Evolutionary conservation across 140 eudicot genomes (phyloP).

Genomic region (Erigeron philadelphicus): DNA sequence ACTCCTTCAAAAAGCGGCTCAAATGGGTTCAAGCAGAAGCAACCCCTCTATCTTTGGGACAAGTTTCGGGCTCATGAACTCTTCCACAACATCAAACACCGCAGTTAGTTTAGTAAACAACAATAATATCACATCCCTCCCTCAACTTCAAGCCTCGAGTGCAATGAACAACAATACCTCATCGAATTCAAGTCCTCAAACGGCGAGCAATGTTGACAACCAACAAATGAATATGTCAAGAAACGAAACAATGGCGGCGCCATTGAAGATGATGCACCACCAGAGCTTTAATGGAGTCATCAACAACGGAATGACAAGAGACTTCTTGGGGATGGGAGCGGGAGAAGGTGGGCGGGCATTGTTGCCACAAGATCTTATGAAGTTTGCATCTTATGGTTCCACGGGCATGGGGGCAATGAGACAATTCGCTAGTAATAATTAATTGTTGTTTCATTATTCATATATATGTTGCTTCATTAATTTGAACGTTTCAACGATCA

Average conservation of each 20-base stretch:
- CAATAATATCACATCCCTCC: conserved; percentile 18
- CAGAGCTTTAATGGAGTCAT: conserved; percentile 31
- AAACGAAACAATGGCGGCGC: conserved; percentile 32
- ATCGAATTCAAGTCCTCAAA: conserved; percentile 31
- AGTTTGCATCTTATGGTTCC: conserved; percentile 72
- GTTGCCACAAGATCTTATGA: conserved; percentile 69
- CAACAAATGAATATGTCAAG: conserved; percentile 44
- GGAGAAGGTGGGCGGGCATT: conserved; percentile 69
- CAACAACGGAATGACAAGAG: conserved; percentile 57
- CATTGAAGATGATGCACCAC: conserved; percentile 34
- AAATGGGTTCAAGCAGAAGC: conserved; percentile 81
- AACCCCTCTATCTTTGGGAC: conserved; percentile 52
- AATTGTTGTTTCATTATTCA: not conserved
- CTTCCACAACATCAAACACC: conserved; percentile 37
- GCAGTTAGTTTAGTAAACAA: conserved; percentile 34
- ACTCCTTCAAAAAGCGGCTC: conserved; percentile 90
- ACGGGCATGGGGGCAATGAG: conserved; percentile 55
- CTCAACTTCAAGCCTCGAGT: conserved; percentile 37
- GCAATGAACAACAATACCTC: conserved; percentile 28
- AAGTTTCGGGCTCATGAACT: conserved; percentile 62
- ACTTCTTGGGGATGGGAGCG: conserved; percentile 66
- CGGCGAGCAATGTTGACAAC: conserved; percentile 36
- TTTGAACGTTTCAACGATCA: conserved; percentile 12
- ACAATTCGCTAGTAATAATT: conserved; percentile 50
- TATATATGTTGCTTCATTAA: conserved; percentile 20